Conservation (phyloP, 257 asterid genomes). For the Solanum neorickii region DNA sequence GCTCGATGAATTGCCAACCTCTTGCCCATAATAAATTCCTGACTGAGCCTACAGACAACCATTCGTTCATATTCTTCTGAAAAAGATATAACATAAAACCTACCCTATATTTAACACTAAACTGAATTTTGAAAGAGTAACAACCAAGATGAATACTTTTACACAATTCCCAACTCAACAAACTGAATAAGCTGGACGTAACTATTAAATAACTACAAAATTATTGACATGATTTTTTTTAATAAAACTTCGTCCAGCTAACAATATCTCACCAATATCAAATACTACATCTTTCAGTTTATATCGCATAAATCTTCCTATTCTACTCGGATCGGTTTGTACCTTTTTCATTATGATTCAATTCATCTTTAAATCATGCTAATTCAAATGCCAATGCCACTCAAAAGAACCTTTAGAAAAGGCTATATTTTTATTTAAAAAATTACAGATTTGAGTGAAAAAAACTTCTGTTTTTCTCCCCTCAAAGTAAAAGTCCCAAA, state of each 20-base stretch:
- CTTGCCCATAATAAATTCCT: constrained; percentile 41
- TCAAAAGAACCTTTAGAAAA: not conserved
- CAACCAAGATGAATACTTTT: not conserved
- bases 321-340: not conserved
- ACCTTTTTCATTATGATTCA: not conserved
- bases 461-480: not conserved
- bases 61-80: constrained; percentile 19
- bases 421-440: not conserved
- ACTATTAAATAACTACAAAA: not conserved
- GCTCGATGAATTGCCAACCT: constrained; percentile 39
- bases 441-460: not conserved
- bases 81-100: constrained; percentile 2
- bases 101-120: constrained; percentile 5
- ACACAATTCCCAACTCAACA: not conserved
- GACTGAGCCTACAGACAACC: constrained; percentile 46
- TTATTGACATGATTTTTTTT: not conserved
- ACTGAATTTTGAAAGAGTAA: constrained; percentile 1
- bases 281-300: not conserved
- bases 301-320: not conserved
- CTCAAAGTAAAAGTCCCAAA: not conserved
- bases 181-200: not conserved
- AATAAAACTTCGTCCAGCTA: not conserved
- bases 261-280: not conserved
- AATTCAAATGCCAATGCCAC: not conserved
- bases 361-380: not conserved